Evolutionary conservation across 345 rosid genomes (phyloP), one percentile per base, ranked within the genome.

Genomic region (Aquilaria yunnanensis): DNA sequence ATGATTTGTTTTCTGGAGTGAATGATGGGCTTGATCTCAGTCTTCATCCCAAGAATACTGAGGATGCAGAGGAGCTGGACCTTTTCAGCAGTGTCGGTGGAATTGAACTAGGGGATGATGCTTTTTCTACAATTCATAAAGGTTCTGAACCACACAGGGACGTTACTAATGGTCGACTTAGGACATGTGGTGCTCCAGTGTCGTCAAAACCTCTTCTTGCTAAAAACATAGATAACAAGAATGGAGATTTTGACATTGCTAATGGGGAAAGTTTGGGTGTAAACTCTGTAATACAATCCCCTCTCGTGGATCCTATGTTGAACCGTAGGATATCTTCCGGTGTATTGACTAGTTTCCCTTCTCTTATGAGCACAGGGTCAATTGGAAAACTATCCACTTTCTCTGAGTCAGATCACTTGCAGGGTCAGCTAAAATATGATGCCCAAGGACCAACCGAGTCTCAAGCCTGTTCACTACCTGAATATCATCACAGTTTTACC

Each of bases 1-100:
- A 84, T 47, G 94, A 84, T 49, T 70, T 87, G 68, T 81, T 87
- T 71, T 72, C 79, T 48, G 90, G 86, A 48, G 74, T 87, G 66
- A 77, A 63, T 10, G 80, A 79, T 74, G 80, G 75, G 64, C 46
- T 75, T 30, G 79, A 79, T 16, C 53, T 31, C 14, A 34, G 46
- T 45, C 50, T 52, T 47, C 71, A 65, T 52, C 66, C 71, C 23
- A 72, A 58, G 53, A 67, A 70, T 49, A 67, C 69, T 43, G 79
- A 78, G 70, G 86, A 81, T 68, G 55, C 62, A 62, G 94, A 86
- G 72, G 93, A 84, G 53, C 69, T 82, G 33, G 94, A 87, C 65
- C 61, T 87, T 57, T 87, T 87, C 59, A 79, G 80, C 63, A 84
- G 79, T 63, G 81, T 81, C 32, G 90, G 90, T 48, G 94, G 94